Evolutionary conservation across 176 grass and related monocot species (phyloP), one percentile per base, ranked within the genome.

Genomic region (Luzula sylvatica): DNA sequence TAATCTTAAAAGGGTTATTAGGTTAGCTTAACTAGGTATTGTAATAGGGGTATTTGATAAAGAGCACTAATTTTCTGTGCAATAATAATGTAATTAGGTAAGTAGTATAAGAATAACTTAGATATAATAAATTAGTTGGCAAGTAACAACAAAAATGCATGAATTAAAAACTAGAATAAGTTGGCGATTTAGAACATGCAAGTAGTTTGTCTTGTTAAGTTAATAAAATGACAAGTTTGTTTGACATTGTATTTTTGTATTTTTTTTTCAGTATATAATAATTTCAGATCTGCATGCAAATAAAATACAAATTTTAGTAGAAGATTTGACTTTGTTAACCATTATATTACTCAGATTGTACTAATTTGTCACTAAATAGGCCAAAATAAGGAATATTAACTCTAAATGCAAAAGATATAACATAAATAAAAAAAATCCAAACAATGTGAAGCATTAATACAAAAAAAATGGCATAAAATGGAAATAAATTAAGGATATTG

Each of bases 281-380:
- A 28, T 64, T 64, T 64, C 60, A 64, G 60, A 64, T 64, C 60
- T 64, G 60, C 60, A 64, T 64, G 60, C 60, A 64, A 63, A 46
- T 63, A 47, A 63, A n/a, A 15, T 15, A 63, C 41, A 5, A 27
- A 35, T 63, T 62, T 46, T 8, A 47, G 58, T 47, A 47, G 23
- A 62, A 63, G 58, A 46, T 29, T 63, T 63, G 58, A 48, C 58
- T 46, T 63, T n/a, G 0, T 13, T 28, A 63, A 64, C 16, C 27
- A 64, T 35, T 64, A 64, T 20, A 50, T 13, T 30, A 64, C 17
- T 29, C 26, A 20, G 20, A 22, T 64, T 48, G 29, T 16, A 50
- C 60, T 19, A 11, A 64, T 47, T 47, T 64, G 60, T 11, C n/a
- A 4, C n/a, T 29, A 20, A 49, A 35, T 49, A 50, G 30, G 47